Percentiles rank a stretch among this genome's conserved stretches.
Evolutionary conservation across 1,284 basidiomycete species (phyloP).

Genomic region (Spongiforma sp.): DNA sequence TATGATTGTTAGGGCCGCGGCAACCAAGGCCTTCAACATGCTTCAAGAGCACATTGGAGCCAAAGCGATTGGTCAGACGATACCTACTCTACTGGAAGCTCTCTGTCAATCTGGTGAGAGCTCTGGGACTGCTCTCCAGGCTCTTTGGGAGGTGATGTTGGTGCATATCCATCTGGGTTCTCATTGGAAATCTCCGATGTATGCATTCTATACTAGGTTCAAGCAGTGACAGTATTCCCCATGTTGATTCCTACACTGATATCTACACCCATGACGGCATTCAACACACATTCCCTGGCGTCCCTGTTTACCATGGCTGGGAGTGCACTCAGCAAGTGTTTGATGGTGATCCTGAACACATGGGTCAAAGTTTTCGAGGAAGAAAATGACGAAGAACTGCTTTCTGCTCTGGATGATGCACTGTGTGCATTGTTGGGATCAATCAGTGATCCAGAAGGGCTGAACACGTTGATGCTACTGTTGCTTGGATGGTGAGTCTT

Average conservation of each 20-base stretch:
- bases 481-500: conserved; percentile 85
- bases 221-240: conserved; percentile 95
- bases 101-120: conserved; percentile 89
- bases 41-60: conserved; percentile 91
- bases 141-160: conserved; percentile 93
- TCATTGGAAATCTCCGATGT: neutral
- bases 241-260: conserved; percentile 96
- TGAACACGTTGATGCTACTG: conserved; percentile 90
- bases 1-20: conserved; percentile 86
- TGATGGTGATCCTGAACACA: conserved; percentile 78
- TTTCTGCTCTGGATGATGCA: conserved; percentile 78
- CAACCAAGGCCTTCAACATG: conserved; percentile 93
- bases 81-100: conserved; percentile 93
- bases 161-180: conserved; percentile 56
- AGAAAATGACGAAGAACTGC: conserved; percentile 70
- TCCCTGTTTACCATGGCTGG: conserved; percentile 95
- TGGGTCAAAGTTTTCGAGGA: conserved; percentile 76
- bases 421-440: conserved; percentile 76
- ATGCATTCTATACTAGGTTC: conserved; percentile 59
- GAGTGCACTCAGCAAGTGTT: conserved; percentile 82
- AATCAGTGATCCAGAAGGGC: conserved; percentile 82
- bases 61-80: conserved; percentile 95
- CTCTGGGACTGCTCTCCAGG: conserved; percentile 94
- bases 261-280: conserved; percentile 88
- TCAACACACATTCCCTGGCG: conserved; percentile 92